Evolutionary conservation across 495 filamentous ascomycete species (phyloP).

Genomic region (Elasticomyces elasticus): DNA sequence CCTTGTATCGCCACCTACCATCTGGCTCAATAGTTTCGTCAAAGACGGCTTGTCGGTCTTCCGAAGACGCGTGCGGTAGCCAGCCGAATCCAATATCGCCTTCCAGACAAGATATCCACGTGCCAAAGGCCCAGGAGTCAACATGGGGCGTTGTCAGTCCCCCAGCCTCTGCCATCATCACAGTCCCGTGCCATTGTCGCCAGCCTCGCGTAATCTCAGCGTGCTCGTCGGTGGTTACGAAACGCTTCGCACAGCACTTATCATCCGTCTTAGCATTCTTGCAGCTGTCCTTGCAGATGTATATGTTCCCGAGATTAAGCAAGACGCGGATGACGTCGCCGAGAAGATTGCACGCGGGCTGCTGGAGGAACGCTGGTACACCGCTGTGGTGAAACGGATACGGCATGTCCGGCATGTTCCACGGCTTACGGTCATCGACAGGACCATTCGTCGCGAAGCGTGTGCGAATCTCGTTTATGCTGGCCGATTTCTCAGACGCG

Average conservation of each 20-base stretch:
- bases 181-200: constrained; percentile 1
- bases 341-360: background rate
- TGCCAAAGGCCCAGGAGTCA: background rate
- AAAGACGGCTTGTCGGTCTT: background rate
- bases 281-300: background rate
- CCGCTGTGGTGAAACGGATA: background rate
- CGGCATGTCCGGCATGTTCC: background rate
- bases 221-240: background rate
- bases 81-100: constrained; percentile 1
- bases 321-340: background rate
- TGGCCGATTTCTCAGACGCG: background rate
- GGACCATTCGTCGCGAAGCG: background rate
- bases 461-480: background rate
- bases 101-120: background rate
- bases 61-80: background rate
- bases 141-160: background rate
- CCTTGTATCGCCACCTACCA: background rate
- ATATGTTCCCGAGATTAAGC: background rate
- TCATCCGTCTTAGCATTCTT: background rate
- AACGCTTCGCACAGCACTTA: background rate
- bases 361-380: background rate
- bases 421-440: background rate
- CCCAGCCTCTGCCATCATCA: constrained; percentile 4
- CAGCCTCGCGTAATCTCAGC: background rate
- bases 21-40: background rate